Evolutionary conservation across 2,329 filamentous ascomycete genomes (phyloP).

Genomic region (Penicillium aurantiogriseum): DNA sequence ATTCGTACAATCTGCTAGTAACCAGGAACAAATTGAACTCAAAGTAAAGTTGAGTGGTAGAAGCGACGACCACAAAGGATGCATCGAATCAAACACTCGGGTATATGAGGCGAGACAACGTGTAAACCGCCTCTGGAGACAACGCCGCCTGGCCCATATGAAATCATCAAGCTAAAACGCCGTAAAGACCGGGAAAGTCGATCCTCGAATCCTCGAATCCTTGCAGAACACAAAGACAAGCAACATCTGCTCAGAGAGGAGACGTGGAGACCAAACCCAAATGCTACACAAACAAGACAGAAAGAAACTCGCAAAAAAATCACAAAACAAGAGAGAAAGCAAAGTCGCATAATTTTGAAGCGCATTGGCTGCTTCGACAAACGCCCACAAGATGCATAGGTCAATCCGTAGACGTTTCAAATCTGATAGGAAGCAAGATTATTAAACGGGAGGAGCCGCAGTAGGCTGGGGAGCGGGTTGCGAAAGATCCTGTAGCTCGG

Average conservation of each 20-base stretch:
- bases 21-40: background rate
- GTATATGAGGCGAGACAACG: slow-evolving; percentile 37
- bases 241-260: slow-evolving; percentile 6
- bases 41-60: background rate
- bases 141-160: slow-evolving; percentile 33
- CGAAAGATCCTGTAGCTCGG: slow-evolving; percentile 16
- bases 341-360: slow-evolving; percentile 15
- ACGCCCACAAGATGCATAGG: slow-evolving; percentile 37
- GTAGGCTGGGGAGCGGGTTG: slow-evolving; percentile 16
- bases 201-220: slow-evolving; percentile 7
- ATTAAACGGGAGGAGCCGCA: slow-evolving; percentile 19
- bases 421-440: slow-evolving; percentile 4
- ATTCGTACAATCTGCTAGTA: slow-evolving; percentile 1
- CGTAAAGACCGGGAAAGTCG: slow-evolving; percentile 17
- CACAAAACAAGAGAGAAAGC: background rate
- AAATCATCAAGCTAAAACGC: slow-evolving; percentile 33
- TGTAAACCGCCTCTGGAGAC: slow-evolving; percentile 25
- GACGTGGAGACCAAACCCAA: slow-evolving; percentile 11
- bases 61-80: slow-evolving; percentile 4
- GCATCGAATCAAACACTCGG: slow-evolving; percentile 28
- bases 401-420: slow-evolving; percentile 11
- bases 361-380: slow-evolving; percentile 22
- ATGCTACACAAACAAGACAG: slow-evolving; percentile 15
- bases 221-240: background rate
- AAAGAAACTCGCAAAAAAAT: background rate